Base-by-base conservation (phyloP, 1,284 basidiomycete species). In the Cryptococcus hybrid region DNA sequence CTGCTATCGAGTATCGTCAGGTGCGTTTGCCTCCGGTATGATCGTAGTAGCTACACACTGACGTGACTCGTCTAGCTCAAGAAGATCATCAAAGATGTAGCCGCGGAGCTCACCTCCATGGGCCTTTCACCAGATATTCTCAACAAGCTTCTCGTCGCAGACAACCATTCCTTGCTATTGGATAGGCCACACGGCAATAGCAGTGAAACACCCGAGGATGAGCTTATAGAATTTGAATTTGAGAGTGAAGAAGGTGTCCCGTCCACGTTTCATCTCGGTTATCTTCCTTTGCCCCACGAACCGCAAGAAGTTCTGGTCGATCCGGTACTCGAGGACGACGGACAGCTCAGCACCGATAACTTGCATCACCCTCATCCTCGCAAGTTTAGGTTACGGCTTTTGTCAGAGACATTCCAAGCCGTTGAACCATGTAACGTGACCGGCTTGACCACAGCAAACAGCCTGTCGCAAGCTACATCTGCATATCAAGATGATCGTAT, bases 61-160 rank as follows among this genome's bases (percentile, higher is more conserved):
- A 24, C 24, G 24, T 24, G 24, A 24, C 24, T 3, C 38, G 18
- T 42, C 12, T 69, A 92, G 88, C 86, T 98, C 63, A 97, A 98
- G 79, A 93, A 92, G 70, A 82, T 96, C 52, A 92, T 98, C 71
- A 91, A 92, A 68, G 84, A 88, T 72, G 86, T 94, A 48, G 90
- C 89, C 0, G 79, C 81, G 13, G 93, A 98, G 75, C 85, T 98
- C 36, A 82, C 85, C 7, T 82, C 84, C 6, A 81, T 94, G 52
- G 93, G 92, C 7, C 80, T 95, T 3, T 84, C 84, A 48, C 88
- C 82, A 0, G 79, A 81, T 5, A 80, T 85, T 0, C 77, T 86
- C n/a, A 76, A 82, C 51, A 78, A 79, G 51, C 75, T 84, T 7
- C 74, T 84, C 15, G 79, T 81, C 3, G 53, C 55, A n/a, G 51